A percentile compares a stretch with the other conserved stretches of the same genome.
Evolutionary conservation across 352 stramenopile species (phyloP).

Genomic region (Globisporangium radiosum): DNA sequence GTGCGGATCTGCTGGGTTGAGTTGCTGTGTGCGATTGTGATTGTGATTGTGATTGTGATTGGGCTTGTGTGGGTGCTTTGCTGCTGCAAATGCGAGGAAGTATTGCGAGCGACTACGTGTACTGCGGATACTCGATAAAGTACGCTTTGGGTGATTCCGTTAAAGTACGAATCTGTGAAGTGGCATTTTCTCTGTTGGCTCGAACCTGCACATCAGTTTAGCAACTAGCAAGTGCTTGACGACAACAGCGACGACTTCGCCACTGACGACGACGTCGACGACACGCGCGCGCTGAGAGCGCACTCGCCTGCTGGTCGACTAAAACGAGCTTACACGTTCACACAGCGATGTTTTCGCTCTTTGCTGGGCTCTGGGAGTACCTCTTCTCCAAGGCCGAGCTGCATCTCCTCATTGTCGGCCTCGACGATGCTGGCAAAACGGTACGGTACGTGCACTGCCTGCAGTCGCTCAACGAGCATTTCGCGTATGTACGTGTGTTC

Average conservation of each 20-base stretch:
- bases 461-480: no score
- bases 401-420: slow-evolving; percentile 88
- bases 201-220: not conserved
- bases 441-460: slow-evolving; percentile 42
- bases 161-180: not conserved
- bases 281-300: not conserved
- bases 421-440: slow-evolving; percentile 92
- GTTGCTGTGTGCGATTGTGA: slow-evolving; percentile 1
- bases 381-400: slow-evolving; percentile 86
- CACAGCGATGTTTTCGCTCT: slow-evolving; percentile 76
- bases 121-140: not conserved
- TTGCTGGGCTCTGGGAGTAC: slow-evolving; percentile 76
- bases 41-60: slow-evolving; percentile 1
- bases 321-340: not conserved
- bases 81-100: not conserved
- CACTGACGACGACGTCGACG: not conserved
- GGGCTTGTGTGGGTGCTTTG: slow-evolving; percentile 10
- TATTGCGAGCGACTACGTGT: not conserved
- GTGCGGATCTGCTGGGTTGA: not conserved
- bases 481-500: no score
- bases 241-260: not conserved
- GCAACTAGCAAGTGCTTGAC: not conserved
- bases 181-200: no score
- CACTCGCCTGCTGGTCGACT: not conserved
- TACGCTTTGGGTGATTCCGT: not conserved